These are phyloP conservation scores for Anaeromyces robustus DNA, from an alignment of 192 early-diverging fungal genomes.

Conservation along the genomic window DNA sequence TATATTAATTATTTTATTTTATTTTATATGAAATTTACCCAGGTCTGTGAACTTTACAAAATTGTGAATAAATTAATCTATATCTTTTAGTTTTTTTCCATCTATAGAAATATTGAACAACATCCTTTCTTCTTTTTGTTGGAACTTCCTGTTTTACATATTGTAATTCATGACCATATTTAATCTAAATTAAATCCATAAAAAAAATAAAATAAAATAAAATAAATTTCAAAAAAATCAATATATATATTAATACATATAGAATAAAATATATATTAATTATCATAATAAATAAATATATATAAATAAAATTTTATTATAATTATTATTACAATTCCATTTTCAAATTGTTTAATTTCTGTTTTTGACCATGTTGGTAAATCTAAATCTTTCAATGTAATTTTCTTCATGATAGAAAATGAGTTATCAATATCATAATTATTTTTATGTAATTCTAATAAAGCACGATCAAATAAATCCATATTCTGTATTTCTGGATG, in stretches of 20 bases:
- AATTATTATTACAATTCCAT: slow-evolving; percentile 24
- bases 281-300: not conserved
- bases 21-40: slow-evolving; percentile 25
- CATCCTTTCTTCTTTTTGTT: slow-evolving; percentile 24
- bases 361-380: slow-evolving; percentile 35
- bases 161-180: slow-evolving; percentile 50
- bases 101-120: slow-evolving; percentile 43
- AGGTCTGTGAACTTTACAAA: slow-evolving; percentile 37
- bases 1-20: too few species aligned
- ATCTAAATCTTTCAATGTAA: slow-evolving; percentile 27
- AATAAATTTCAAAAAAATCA: too few species aligned
- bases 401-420: slow-evolving; percentile 22
- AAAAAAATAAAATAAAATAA: too few species aligned
- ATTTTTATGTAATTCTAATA: slow-evolving; percentile 27
- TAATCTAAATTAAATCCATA: slow-evolving; percentile 2
- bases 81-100: slow-evolving; percentile 41
- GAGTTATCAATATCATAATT: slow-evolving; percentile 40
- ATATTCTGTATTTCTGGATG: not conserved
- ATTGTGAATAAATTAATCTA: slow-evolving; percentile 40
- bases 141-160: slow-evolving; percentile 27
- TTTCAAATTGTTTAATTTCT: slow-evolving; percentile 39
- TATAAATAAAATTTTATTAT: not conserved
- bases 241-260: too few species aligned
- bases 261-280: too few species aligned
- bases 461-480: slow-evolving; percentile 14